These are phyloP conservation scores for Boletus speciosus DNA, from an alignment of 768 basidiomycete species.

Conservation along the genomic window DNA sequence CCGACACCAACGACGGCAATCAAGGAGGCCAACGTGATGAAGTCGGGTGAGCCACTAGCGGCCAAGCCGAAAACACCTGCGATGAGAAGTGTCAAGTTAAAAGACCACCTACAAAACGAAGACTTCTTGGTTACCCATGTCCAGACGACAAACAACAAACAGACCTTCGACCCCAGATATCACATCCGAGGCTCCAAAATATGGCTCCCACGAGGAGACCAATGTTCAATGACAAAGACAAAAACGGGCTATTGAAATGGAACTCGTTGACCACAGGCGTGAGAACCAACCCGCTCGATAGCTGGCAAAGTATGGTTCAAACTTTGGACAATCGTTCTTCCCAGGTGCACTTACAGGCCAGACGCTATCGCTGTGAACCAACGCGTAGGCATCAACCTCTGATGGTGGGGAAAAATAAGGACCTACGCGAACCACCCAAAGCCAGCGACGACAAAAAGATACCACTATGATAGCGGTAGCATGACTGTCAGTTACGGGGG, in stretches of 20 bases:
- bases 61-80: slow-evolving; percentile 51
- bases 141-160: slow-evolving; percentile 1
- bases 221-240: slow-evolving; percentile 50
- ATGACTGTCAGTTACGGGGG: background rate
- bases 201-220: slow-evolving; percentile 51
- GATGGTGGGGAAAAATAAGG: background rate
- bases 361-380: slow-evolving; percentile 30
- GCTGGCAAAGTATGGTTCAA: slow-evolving; percentile 21
- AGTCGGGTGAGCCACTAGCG: slow-evolving; percentile 45
- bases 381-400: background rate
- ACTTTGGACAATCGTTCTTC: background rate
- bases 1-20: slow-evolving; percentile 45
- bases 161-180: slow-evolving; percentile 49
- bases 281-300: slow-evolving; percentile 43
- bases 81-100: slow-evolving; percentile 54
- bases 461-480: slow-evolving; percentile 27
- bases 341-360: slow-evolving; percentile 34
- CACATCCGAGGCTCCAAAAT: slow-evolving; percentile 47
- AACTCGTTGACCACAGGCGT: slow-evolving; percentile 49
- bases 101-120: slow-evolving; percentile 38
- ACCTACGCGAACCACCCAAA: slow-evolving; percentile 43
- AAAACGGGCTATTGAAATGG: slow-evolving; percentile 42
- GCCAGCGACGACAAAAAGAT: slow-evolving; percentile 36
- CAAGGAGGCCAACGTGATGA: slow-evolving; percentile 47
- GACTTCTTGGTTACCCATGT: background rate